Percentiles rank a stretch among this genome's conserved stretches.
Conservation (phyloP, 805 yeast genomes). For the Saturnispora hagleri region DNA sequence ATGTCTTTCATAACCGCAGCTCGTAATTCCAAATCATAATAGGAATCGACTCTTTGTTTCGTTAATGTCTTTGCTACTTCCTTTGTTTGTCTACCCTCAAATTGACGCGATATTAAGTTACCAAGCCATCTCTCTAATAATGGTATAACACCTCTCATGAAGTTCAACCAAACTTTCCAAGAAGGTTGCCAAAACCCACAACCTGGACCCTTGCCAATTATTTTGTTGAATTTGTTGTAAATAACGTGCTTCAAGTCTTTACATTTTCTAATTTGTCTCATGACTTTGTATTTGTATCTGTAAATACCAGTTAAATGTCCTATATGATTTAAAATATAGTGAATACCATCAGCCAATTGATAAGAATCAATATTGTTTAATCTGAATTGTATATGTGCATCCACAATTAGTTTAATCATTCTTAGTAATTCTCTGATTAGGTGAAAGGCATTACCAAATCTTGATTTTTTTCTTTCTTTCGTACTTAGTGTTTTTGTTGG, state of each 20-base stretch:
- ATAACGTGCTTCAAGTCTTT: conserved; percentile 92
- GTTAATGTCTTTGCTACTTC: conserved; percentile 91
- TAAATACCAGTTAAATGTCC: conserved; percentile 96
- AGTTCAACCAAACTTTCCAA: conserved; percentile 94
- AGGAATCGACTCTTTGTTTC: conserved; percentile 90
- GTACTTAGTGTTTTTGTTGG: conserved; percentile 96
- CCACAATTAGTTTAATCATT: conserved; percentile 78
- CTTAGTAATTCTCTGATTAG: conserved; percentile 81
- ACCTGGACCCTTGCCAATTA: conserved; percentile 97
- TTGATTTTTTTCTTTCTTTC: conserved; percentile 88
- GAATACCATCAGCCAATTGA: conserved; percentile 90
- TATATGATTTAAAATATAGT: conserved; percentile 83
- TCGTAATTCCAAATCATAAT: conserved; percentile 85
- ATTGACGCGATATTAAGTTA: conserved; percentile 81
- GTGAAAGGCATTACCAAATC: conserved; percentile 96
- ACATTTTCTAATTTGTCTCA: conserved; percentile 96
- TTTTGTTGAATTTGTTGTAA: conserved; percentile 70
- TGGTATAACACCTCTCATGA: conserved; percentile 87
- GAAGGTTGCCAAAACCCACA: conserved; percentile 99
- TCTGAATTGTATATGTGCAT: conserved; percentile 86
- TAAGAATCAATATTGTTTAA: conserved; percentile 86
- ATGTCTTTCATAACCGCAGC: conserved; percentile 95
- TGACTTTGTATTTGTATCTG: conserved; percentile 91
- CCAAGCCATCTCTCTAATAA: conserved; percentile 92
- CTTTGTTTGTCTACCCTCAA: conserved; percentile 89